Percentiles rank a stretch among this genome's conserved stretches.
phyloP scores from a whole-genome alignment of 306 rosid species.

The Dalbergia oliveri region DNA sequence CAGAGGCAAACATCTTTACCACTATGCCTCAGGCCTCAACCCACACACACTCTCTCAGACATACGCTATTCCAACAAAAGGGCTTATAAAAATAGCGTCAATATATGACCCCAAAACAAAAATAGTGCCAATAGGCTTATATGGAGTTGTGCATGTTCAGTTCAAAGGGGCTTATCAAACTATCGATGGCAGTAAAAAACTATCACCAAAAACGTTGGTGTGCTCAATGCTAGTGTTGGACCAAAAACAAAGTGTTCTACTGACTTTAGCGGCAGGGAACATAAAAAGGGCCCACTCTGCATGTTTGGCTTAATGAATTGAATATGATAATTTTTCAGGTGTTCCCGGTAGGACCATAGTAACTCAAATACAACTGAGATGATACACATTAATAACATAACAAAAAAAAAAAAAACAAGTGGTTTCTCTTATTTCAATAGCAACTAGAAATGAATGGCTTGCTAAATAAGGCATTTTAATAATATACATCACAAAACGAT shows the following conservation, averaged over 20 bases:
- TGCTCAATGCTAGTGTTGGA: neutral
- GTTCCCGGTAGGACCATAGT: no score
- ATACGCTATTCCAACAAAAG: no score
- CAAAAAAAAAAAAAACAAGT: neutral
- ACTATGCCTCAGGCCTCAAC: no score
- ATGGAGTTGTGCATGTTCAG: neutral
- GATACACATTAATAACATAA: neutral
- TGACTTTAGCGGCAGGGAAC: neutral
- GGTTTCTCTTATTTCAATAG: neutral
- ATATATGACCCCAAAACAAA: no score
- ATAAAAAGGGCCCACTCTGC: neutral
- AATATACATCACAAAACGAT: slow-evolving; percentile 20
- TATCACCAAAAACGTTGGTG: neutral
- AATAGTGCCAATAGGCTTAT: no score
- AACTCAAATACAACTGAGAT: no score
- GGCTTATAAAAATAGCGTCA: no score
- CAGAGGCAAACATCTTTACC: no score
- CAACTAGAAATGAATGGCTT: neutral
- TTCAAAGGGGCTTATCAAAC: neutral
- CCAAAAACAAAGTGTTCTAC: neutral
- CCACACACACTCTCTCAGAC: no score
- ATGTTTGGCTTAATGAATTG: neutral
- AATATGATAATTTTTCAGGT: neutral
- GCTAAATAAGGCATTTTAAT: slow-evolving; percentile 23
- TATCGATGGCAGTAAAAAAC: neutral